Conservation (phyloP, 2,329 filamentous ascomycete genomes). For the Cladophialophora immunda region DNA sequence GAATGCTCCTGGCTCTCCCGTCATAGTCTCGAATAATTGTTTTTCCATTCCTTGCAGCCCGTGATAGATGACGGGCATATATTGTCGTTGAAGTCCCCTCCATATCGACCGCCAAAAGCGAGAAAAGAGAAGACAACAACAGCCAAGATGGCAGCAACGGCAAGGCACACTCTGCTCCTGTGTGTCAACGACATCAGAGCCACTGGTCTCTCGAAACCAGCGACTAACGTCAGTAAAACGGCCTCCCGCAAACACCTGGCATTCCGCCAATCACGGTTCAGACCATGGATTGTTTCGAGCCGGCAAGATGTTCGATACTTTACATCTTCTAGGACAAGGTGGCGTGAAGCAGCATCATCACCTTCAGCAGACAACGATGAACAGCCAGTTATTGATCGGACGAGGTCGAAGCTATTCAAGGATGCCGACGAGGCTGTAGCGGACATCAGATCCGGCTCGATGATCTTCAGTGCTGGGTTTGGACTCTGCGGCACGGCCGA, state of each 20-base stretch:
- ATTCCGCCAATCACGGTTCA: constrained; percentile 24
- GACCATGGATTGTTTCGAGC: constrained; percentile 19
- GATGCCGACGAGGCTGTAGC: constrained; percentile 73
- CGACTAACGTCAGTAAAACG: constrained; percentile 14
- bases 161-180: constrained; percentile 32
- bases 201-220: neutral
- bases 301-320: constrained; percentile 31
- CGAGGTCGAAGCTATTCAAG: constrained; percentile 49
- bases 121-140: neutral
- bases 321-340: constrained; percentile 22
- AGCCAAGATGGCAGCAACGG: constrained; percentile 18
- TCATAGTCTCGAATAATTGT: constrained; percentile 11
- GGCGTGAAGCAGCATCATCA: constrained; percentile 23
- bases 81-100: neutral
- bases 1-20: neutral
- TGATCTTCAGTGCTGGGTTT: constrained; percentile 79
- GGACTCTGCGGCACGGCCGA: constrained; percentile 79
- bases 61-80: neutral
- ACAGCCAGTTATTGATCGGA: constrained; percentile 33
- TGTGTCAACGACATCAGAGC: constrained; percentile 32
- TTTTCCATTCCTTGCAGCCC: constrained; percentile 5
- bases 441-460: constrained; percentile 74
- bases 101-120: neutral
- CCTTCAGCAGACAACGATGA: neutral
- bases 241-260: constrained; percentile 10